Base-by-base conservation (phyloP, 1,284 basidiomycete species). In the Schizophyllum commune region DNA sequence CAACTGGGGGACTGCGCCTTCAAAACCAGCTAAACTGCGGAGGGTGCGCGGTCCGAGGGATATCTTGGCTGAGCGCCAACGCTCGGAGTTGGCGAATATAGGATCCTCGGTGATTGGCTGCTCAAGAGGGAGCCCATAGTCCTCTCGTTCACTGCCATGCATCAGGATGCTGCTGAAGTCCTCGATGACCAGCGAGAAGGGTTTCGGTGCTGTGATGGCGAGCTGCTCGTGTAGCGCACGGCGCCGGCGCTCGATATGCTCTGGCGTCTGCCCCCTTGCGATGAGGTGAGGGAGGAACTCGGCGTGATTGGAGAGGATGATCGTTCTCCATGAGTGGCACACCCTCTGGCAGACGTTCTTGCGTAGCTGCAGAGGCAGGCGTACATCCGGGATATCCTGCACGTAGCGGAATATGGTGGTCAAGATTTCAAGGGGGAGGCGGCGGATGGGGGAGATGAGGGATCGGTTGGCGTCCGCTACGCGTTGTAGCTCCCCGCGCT, bases 341-440 rank as follows among this genome's bases (percentile, higher is more conserved):
- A 47, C 39, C 17, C 17, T 47, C 39, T 47, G 39, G 39, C 39
- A 47, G 13, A 47, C 9, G 39, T 47, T 47, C 13, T 47, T 47
- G 39, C 39, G 39, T 8, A 47, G 13, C 13, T 11, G 9, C 13
- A 47, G 39, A 47, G 39, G 39, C 39, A 47, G 39, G 39, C 39
- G 39, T 17, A 47, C 17, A 17, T 47, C 39, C 39, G 39, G 39
- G 13, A 11, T 17, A 2, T 47, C 39, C 39, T 13, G 39, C 9
- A 17, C 17, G 39, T 47, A 47, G 39, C 39, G 11, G 52, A 64
- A 64, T 6, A 64, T 62, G 4, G 58, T 59, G 20, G 57, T n/a
- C 17, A 59, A 15, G 17, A 54, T 27, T 11, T 59, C 20, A 13
- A 21, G 19, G 8, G 58, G 58, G 32, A 59, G 47, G 9, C 51